Evolutionary conservation across 345 rosid species (phyloP).

Genomic region (Eucalyptus decipiens): DNA sequence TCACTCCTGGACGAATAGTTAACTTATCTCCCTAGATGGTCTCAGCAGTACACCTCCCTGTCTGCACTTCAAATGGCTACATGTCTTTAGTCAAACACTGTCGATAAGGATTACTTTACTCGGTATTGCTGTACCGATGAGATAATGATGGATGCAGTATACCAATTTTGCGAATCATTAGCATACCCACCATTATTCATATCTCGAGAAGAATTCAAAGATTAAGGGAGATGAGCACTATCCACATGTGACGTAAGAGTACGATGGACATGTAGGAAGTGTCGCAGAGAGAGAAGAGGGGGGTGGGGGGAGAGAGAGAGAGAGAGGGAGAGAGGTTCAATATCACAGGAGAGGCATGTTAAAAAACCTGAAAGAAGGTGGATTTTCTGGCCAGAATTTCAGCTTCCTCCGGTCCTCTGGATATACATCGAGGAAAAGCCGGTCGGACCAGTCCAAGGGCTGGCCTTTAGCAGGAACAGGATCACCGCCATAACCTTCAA

Average conservation of each 20-base stretch:
- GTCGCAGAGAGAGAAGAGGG: neutral
- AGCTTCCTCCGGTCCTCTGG: constrained; percentile 16
- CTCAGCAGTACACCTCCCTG: neutral
- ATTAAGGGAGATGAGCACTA: neutral
- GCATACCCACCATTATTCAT: neutral
- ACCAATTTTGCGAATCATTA: neutral
- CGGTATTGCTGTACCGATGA: neutral
- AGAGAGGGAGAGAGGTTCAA: neutral
- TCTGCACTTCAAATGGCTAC: neutral
- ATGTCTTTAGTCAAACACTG: neutral
- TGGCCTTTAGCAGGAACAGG: constrained; percentile 30
- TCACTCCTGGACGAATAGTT: neutral
- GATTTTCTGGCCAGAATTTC: constrained; percentile 36
- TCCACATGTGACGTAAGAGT: neutral
- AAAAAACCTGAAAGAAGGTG: constrained; percentile 30
- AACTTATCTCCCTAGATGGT: neutral
- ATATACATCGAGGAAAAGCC: constrained; percentile 19
- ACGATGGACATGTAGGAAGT: neutral
- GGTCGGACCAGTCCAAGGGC: constrained; percentile 41
- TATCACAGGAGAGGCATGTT: neutral
- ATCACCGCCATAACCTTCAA: constrained; percentile 50
- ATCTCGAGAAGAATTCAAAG: neutral
- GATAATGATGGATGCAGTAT: neutral
- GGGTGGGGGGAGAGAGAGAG: neutral
- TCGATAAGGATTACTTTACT: neutral